Conservation (phyloP, 106 monocot genomes). For the Gastrodia elata region DNA sequence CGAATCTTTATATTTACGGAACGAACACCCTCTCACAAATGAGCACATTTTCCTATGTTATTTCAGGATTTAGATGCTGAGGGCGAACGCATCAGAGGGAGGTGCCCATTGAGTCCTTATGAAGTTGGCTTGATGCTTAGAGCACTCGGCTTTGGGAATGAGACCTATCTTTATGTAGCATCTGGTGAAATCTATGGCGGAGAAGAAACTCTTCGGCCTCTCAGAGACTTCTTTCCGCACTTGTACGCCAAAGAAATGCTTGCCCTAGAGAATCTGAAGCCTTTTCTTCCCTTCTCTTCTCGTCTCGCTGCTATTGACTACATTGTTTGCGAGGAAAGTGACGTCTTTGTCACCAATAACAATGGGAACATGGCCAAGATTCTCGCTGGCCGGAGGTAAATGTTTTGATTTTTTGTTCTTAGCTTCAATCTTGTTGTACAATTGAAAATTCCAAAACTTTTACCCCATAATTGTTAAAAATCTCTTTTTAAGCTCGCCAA, state of each 20-base stretch:
- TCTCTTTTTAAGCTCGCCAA: no score
- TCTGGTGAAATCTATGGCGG: constrained; percentile 96
- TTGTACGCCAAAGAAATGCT: constrained; percentile 79
- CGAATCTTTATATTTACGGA: no score
- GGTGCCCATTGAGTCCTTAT: constrained; percentile 82
- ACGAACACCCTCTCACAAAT: no score
- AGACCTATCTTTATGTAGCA: constrained; percentile 74
- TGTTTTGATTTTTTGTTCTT: background rate
- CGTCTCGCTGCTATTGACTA: constrained; percentile 92
- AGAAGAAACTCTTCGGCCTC: constrained; percentile 58
- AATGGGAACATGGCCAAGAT: constrained; percentile 99
- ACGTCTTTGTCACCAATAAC: constrained; percentile 93
- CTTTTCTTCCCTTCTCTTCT: constrained; percentile 64
- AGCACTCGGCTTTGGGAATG: constrained; percentile 80
- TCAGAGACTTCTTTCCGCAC: constrained; percentile 77
- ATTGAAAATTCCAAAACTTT: no score
- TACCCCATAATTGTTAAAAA: no score
- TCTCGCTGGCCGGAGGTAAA: constrained; percentile 87
- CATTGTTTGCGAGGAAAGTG: constrained; percentile 83
- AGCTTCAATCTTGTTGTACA: no score
- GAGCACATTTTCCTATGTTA: no score
- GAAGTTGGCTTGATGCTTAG: constrained; percentile 89
- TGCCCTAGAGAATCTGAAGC: constrained; percentile 40
- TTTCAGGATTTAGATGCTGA: constrained; percentile 70
- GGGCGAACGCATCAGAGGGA: constrained; percentile 75